Base-by-base conservation (phyloP, 371 early-diverging fungal genomes). In the Haplosporangium sp. region DNA sequence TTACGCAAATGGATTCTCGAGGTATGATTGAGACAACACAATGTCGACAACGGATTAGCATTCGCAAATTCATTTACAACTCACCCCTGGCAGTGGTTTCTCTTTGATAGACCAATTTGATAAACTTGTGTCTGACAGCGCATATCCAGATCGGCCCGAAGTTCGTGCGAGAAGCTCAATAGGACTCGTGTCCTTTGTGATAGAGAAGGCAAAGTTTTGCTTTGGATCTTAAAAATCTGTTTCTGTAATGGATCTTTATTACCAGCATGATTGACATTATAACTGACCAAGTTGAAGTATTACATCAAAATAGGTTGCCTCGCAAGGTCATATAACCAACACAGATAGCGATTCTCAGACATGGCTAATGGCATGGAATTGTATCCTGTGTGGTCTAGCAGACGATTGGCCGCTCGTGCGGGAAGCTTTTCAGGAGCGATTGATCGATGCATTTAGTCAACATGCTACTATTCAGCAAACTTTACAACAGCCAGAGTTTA, bases 341-440 rank as follows among this genome's bases (percentile, higher is more conserved):
- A 34, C 7, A 20, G 5, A 44, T 19, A 20, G 13, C 9, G 61
- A 37, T 4, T 37, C 48, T 4, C 7, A 13, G 19, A 13, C 48
- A 3, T 61, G 59, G 47, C 3, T 47, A 34, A 60, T 62, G 9
- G 67, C 70, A 40, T 78, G 78, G 74, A 39, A 20, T 27, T 58
- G 59, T 1, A 70, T 78, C 13, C 10, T 64, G 13, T n/a, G 40
- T 38, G 64, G 74, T 3, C 40, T 78, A 27, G 57, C 59, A 7
- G 78, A 78, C 19, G 64, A 69, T 4, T 78, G 78, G 78, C 78
- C 74, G 0, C 48, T 78, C 13, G 78, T 78, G 35, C 60, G 71
- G 15, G 74, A 78, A 11, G 74, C 78, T 10, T 78, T 73, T 48
- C 66, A 55, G 58, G 78, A 78, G 48, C 78, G 70, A 42, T 42